A percentile compares a stretch with the other conserved stretches of the same genome.
Evolutionary conservation across 768 basidiomycete genomes (phyloP).

Genomic region (Xerocomus spinulosus): DNA sequence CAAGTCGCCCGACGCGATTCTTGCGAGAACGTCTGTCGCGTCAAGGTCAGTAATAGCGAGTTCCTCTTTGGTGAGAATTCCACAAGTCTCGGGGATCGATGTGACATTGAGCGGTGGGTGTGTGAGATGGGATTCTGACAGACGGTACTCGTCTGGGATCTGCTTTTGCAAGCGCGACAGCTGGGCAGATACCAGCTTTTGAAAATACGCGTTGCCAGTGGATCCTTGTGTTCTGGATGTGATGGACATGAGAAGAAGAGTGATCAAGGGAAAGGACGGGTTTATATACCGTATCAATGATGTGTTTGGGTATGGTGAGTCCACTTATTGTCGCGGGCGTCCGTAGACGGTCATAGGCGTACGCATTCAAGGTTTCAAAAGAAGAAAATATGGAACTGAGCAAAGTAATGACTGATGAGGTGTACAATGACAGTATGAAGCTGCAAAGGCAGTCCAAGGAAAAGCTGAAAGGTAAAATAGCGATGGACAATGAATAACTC

Average conservation of each 20-base stretch:
- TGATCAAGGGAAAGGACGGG: too few relatives aligned
- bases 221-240: constrained; percentile 19
- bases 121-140: constrained; percentile 15
- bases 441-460: too few relatives aligned
- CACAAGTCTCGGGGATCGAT: constrained; percentile 29
- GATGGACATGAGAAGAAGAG: constrained; percentile 14
- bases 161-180: constrained; percentile 19
- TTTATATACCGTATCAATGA: too few relatives aligned
- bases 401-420: too few relatives aligned
- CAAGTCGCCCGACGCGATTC: constrained; percentile 28
- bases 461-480: too few relatives aligned
- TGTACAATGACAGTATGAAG: too few relatives aligned
- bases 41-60: constrained; percentile 35
- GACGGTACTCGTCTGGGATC: constrained; percentile 20
- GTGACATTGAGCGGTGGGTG: constrained; percentile 31
- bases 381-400: too few relatives aligned
- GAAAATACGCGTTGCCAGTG: constrained; percentile 20
- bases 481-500: too few relatives aligned
- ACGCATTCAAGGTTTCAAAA: too few relatives aligned
- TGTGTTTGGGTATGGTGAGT: too few relatives aligned
- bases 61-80: constrained; percentile 30
- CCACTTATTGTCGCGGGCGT: too few relatives aligned
- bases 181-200: constrained; percentile 15
- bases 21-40: constrained; percentile 30
- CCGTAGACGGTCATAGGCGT: too few relatives aligned